Base-by-base conservation (phyloP, 176 grass and related monocot species). In the Alopecurus myosuroides region DNA sequence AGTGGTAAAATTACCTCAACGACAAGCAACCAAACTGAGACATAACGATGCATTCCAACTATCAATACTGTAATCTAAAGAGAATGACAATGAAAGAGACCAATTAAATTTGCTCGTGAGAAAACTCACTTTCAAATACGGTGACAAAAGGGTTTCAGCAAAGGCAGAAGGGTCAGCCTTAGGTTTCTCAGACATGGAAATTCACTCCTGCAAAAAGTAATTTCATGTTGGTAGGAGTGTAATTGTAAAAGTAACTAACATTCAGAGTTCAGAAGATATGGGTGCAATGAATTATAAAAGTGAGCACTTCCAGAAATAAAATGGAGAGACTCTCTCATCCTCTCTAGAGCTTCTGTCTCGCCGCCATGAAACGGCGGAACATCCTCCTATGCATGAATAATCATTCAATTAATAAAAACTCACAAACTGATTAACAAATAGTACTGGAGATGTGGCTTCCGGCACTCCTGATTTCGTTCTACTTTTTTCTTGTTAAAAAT, bases 181-280 rank as follows among this genome's bases (percentile, higher is more conserved):
- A 48, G 93, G 93, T 88, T 98, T 98, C 89, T 98, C 95, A 88
- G 92, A 98, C 66, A 85, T 95, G 88, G 87, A 80, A 37, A 98
- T 83, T 91, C 95, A 93, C 65, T 92, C 91, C 95, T 95, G 71
- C 41, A 15, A 23, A 42, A 60, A 29, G 67, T 31, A 73, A 45
- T 14, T 73, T 11, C 19, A 13, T 45, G 11, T 73, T 30, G 10
- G 58, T 28, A 11, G n/a, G n/a, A 86, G 80, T 72, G 11, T 45
- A 53, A 88, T 33, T 22, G 40, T 65, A 26, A 64, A 10, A 78
- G 34, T 52, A n/a, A n/a, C n/a, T n/a, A n/a, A n/a, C n/a, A n/a
- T n/a, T n/a, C n/a, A n/a, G n/a, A n/a, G n/a, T n/a, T 50, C 52
- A 64, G 53, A 39, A 31, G n/a, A 30, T 23, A 34, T 35, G 13